Base-by-base conservation (phyloP, 345 rosid species). In the Eucalyptus sp. region DNA sequence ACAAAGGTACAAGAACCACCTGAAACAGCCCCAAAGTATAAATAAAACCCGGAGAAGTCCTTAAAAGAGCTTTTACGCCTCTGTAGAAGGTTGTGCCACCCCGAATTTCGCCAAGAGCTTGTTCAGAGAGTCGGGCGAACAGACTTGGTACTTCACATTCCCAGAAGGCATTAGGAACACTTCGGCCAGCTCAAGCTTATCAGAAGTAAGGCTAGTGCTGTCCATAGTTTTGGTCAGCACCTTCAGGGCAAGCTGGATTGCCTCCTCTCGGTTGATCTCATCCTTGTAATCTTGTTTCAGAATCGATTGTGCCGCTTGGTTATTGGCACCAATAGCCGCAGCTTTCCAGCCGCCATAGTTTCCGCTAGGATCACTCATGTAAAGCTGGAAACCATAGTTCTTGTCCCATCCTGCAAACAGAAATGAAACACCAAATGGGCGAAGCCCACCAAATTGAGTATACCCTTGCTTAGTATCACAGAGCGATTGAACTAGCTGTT, bases 291-390 rank as follows among this genome's bases (percentile, higher is more conserved):
- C 99, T 91, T 97, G 99, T 92, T 97, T 97, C 87, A 97, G 95
- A 92, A 97, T 96, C 10, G 99, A 97, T 90, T 97, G 99, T n/a
- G 99, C 99, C 1, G 99, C 98, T 89, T 96, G 99, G 93, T 97
- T 96, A 94, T 97, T 97, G 25, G 99, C 99, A 79, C 99, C 99
- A 31, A 97, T 89, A 8, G 99, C 99, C 10, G 99, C 99, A 90
- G 99, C 99, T 91, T 96, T 97, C 99, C 99, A 97, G 7, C 99
- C 98, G 46, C 96, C 95, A 62, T 97, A 97, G 93, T 97, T 97
- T 58, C 99, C 99, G 76, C 99, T 96, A 3, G 99, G 99, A 89
- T 97, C 99, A 66, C 99, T 97, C 98, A 95, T 96, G 92, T 96
- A 97, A 37, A 97, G 96, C 86, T 97, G 99, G 92, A 96, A 97